A percentile compares a stretch with the other conserved stretches of the same genome.
These are phyloP conservation scores for Pyrenochaeta sp. DNA, from an alignment of 2,329 filamentous ascomycete genomes.

Conservation along the genomic window DNA sequence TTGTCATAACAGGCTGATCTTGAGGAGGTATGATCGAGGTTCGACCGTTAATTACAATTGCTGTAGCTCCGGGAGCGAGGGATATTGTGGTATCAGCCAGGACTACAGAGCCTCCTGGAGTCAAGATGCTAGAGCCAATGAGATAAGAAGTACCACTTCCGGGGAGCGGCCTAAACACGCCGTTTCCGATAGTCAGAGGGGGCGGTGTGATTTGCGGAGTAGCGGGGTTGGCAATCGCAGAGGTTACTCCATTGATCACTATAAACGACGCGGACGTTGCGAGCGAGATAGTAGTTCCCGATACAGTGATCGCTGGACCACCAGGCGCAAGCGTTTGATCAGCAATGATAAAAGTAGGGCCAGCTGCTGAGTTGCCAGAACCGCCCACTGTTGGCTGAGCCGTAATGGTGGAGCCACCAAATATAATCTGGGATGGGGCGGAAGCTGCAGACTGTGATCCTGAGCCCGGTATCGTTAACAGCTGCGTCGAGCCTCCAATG, in stretches of 20 bases:
- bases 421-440: slow-evolving; percentile 22
- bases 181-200: slow-evolving; percentile 21
- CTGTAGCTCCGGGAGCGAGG: slow-evolving; percentile 35
- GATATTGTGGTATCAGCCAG: slow-evolving; percentile 38
- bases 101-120: slow-evolving; percentile 46
- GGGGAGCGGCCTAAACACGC: slow-evolving; percentile 22
- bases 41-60: slow-evolving; percentile 41
- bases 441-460: slow-evolving; percentile 6
- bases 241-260: slow-evolving; percentile 43
- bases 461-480: slow-evolving; percentile 29
- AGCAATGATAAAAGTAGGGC: slow-evolving; percentile 46
- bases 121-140: slow-evolving; percentile 48
- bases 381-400: slow-evolving; percentile 15
- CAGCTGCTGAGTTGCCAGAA: slow-evolving; percentile 1
- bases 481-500: slow-evolving; percentile 47
- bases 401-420: slow-evolving; percentile 40
- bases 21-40: slow-evolving; percentile 38
- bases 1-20: slow-evolving; percentile 25
- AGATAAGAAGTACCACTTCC: slow-evolving; percentile 45
- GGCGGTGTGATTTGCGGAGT: slow-evolving; percentile 24
- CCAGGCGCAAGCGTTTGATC: slow-evolving; percentile 48
- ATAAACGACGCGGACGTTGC: slow-evolving; percentile 32
- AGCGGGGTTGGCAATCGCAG: slow-evolving; percentile 39
- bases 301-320: slow-evolving; percentile 40
- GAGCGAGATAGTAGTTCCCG: slow-evolving; percentile 43